A percentile compares a stretch with the other conserved stretches of the same genome.
These are phyloP conservation scores for Coniochaeta ligniaria DNA, from an alignment of 2,329 filamentous ascomycete species.

Conservation along the genomic window DNA sequence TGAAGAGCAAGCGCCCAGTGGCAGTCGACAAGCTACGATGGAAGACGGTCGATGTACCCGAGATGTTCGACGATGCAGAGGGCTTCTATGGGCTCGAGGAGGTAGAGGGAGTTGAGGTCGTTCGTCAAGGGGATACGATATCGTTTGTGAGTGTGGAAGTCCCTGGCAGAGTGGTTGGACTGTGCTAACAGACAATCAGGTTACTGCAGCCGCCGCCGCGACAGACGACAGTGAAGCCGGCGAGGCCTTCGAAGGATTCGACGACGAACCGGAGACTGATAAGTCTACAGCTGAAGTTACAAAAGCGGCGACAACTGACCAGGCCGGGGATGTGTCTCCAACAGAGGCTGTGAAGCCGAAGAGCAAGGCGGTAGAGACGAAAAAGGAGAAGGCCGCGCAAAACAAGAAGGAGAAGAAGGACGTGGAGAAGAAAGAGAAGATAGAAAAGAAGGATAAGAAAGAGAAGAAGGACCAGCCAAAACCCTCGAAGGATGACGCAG, in stretches of 20 bases:
- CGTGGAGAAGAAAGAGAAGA: constrained; percentile 20
- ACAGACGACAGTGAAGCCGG: constrained; percentile 14
- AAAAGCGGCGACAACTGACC: constrained; percentile 6
- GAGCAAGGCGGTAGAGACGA: constrained; percentile 18
- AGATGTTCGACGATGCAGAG: constrained; percentile 80
- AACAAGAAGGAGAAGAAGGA: constrained; percentile 19
- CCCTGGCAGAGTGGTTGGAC: not conserved
- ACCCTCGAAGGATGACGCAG: constrained; percentile 24
- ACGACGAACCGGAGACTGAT: constrained; percentile 13
- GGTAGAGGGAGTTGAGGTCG: constrained; percentile 83
- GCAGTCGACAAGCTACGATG: constrained; percentile 45
- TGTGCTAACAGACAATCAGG: constrained; percentile 15
- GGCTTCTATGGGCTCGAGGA: constrained; percentile 91
- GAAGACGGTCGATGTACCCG: constrained; percentile 59
- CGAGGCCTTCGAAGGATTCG: constrained; percentile 25
- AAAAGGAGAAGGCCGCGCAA: constrained; percentile 12
- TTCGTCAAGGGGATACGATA: constrained; percentile 54
- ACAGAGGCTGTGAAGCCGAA: constrained; percentile 6
- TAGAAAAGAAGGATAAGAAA: too few species aligned
- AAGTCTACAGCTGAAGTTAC: not conserved
- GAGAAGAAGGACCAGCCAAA: constrained; percentile 21
- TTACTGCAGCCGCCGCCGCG: constrained; percentile 11
- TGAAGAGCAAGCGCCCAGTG: constrained; percentile 32
- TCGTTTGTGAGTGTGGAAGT: constrained; percentile 40
- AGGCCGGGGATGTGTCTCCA: constrained; percentile 7